These are phyloP conservation scores for Capronia epimyces DNA, from an alignment of 2,329 filamentous ascomycete genomes.

Conservation along the genomic window DNA sequence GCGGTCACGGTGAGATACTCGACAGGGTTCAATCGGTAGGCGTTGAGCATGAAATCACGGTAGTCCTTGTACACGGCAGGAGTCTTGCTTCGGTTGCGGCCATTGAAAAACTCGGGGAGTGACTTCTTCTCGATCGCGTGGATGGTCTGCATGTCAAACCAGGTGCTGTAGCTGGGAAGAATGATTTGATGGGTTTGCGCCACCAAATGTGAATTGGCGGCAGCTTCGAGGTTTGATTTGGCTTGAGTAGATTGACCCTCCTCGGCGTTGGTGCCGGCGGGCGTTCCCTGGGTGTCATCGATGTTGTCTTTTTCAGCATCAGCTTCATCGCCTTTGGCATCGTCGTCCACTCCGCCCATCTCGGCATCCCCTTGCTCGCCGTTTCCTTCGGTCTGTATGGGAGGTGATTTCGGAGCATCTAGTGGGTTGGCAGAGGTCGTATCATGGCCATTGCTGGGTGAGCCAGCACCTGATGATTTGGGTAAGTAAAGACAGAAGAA, in stretches of 20 bases:
- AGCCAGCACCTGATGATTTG: slow-evolving; percentile 5
- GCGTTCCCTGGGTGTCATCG: slow-evolving; percentile 38
- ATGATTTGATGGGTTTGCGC: slow-evolving; percentile 94
- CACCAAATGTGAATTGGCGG: slow-evolving; percentile 85
- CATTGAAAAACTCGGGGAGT: slow-evolving; percentile 97
- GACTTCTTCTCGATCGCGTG: slow-evolving; percentile 90
- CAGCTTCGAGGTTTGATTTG: slow-evolving; percentile 75
- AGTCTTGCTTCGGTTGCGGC: slow-evolving; percentile 95
- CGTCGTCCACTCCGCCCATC: slow-evolving; percentile 61
- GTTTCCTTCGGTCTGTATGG: slow-evolving; percentile 53
- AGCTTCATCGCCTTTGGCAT: slow-evolving; percentile 38
- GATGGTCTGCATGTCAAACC: slow-evolving; percentile 97
- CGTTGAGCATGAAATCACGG: slow-evolving; percentile 99
- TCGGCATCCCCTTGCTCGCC: slow-evolving; percentile 65
- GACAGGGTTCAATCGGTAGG: slow-evolving; percentile 88
- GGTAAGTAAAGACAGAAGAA: slow-evolving; percentile 1
- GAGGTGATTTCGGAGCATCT: slow-evolving; percentile 62
- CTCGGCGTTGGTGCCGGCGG: slow-evolving; percentile 41
- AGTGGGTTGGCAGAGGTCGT: slow-evolving; percentile 14
- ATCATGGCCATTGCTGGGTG: slow-evolving; percentile 10
- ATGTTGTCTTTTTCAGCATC: slow-evolving; percentile 39
- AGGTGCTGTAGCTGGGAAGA: slow-evolving; percentile 92
- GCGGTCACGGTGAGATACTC: slow-evolving; percentile 97
- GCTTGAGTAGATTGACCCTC: slow-evolving; percentile 59
- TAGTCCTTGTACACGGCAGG: slow-evolving; percentile 97